A percentile compares a stretch with the other conserved stretches of the same genome.
Evolutionary conservation across 2,329 filamentous ascomycete species (phyloP).

Genomic region (Aspergillus ustus): DNA sequence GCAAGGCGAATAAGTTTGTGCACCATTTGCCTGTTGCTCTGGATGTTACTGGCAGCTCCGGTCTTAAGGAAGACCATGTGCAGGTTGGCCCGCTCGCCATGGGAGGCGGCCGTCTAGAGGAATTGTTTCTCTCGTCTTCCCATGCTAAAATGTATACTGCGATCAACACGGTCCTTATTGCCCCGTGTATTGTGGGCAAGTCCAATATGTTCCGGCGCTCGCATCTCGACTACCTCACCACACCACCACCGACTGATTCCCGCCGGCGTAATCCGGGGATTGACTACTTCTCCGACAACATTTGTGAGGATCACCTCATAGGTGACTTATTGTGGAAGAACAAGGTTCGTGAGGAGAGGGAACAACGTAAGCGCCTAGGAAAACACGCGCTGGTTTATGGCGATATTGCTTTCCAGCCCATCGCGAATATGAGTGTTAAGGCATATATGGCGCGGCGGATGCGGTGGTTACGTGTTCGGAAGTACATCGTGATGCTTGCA

Average conservation of each 20-base stretch:
- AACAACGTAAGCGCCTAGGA: slow-evolving; percentile 54
- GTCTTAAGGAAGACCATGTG: slow-evolving; percentile 31
- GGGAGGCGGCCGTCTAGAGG: slow-evolving; percentile 84
- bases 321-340: slow-evolving; percentile 85
- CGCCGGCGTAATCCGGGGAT: slow-evolving; percentile 66
- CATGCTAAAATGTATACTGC: slow-evolving; percentile 98
- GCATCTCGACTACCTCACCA: slow-evolving; percentile 77
- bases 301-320: slow-evolving; percentile 97
- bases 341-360: slow-evolving; percentile 41
- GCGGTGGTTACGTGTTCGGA: slow-evolving; percentile 89
- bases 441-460: slow-evolving; percentile 82
- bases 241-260: slow-evolving; percentile 53
- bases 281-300: slow-evolving; percentile 92
- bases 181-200: slow-evolving; percentile 94
- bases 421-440: slow-evolving; percentile 75
- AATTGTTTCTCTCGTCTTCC: slow-evolving; percentile 89
- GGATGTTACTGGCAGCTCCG: slow-evolving; percentile 59
- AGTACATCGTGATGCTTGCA: slow-evolving; percentile 88
- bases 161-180: slow-evolving; percentile 89
- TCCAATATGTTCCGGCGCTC: slow-evolving; percentile 97
- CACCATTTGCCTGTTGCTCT: slow-evolving; percentile 90
- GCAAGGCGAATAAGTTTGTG: slow-evolving; percentile 78
- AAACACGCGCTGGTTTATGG: slow-evolving; percentile 86
- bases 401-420: slow-evolving; percentile 88
- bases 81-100: slow-evolving; percentile 36